A percentile compares a stretch with the other conserved stretches of the same genome.
These are phyloP conservation scores for Colletotrichum kahawae DNA, from an alignment of 2,329 filamentous ascomycete genomes.

Conservation along the genomic window DNA sequence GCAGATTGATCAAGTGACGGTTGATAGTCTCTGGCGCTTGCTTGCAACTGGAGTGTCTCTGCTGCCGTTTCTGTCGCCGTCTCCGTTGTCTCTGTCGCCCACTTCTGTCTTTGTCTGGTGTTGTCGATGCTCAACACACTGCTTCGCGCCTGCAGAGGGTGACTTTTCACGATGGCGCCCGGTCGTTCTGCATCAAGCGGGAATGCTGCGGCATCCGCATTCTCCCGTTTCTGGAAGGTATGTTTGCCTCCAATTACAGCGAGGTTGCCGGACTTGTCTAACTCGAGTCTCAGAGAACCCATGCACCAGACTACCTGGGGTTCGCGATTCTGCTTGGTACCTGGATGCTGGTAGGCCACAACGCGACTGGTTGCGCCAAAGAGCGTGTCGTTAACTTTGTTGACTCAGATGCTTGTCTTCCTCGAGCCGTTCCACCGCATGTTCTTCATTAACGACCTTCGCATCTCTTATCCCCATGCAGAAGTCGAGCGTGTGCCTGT, in stretches of 20 bases:
- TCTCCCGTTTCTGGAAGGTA: conserved; percentile 55
- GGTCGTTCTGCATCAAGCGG: conserved; percentile 23
- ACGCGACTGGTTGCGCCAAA: conserved; percentile 24
- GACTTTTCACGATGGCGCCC: conserved; percentile 48
- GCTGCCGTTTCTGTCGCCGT: not conserved
- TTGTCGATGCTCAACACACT: conserved; percentile 40
- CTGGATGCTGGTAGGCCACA: conserved; percentile 63
- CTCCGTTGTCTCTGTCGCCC: not conserved
- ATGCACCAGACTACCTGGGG: conserved; percentile 88
- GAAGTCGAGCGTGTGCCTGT: conserved; percentile 83
- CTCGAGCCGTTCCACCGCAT: conserved; percentile 91
- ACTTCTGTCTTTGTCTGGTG: not conserved
- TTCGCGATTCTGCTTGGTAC: conserved; percentile 71
- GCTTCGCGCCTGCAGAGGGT: conserved; percentile 44
- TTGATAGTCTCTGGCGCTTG: not conserved
- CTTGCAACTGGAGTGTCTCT: not conserved
- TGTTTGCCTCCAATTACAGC: not conserved
- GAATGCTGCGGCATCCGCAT: conserved; percentile 30
- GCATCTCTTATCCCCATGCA: conserved; percentile 87
- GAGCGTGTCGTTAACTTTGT: conserved; percentile 23
- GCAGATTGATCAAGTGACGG: conserved; percentile 13
- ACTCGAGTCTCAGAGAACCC: conserved; percentile 65
- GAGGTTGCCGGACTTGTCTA: not conserved
- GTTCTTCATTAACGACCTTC: conserved; percentile 86
- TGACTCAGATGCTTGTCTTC: conserved; percentile 65